Evolutionary conservation across 2,329 filamentous ascomycete species (phyloP), one percentile per base, ranked within the genome.

Genomic region (Claviceps fusiformis): DNA sequence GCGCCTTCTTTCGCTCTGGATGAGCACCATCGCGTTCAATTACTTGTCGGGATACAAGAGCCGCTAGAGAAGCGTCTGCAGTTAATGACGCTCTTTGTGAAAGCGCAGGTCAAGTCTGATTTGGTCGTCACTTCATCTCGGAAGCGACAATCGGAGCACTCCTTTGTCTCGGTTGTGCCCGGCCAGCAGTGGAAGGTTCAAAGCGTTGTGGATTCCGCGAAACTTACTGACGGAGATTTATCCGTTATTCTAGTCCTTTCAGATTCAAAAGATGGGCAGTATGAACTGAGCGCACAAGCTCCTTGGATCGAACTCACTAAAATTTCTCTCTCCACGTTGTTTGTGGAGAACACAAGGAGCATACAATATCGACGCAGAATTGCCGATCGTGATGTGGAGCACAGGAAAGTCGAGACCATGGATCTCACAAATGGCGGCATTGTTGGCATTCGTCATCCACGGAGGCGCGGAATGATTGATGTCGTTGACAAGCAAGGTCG

Each of bases 291-390:
- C 60, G 71, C 88, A 10, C 86, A 90, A 67, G 85, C 85, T 6
- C 86, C 86, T 0, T 91, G 87, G 87, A 83, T 84, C 56, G 78
- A 79, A 53, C 74, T 86, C 13, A 81, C 83, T n/a, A 82, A 81
- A 47, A 70, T 90, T n/a, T 72, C 77, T 0, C 69, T 89, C 2
- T 83, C 86, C 2, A 61, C 75, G 33, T 71, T 89, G 24, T 75
- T 76, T 57, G 67, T 82, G 27, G 77, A 83, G 55, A 81, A 86
- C 59, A 73, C 78, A 31, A 76, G 80, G 61, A 79, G 75, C 56
- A 70, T 87, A 43, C 80, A 81, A 54, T 80, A 79, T 58, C 69
- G 73, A 50, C 75, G 76, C 19, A 75, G 77, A 47, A 71, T 71
- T 55, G 67, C 76, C 19, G 76, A 77, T 54, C 75, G 79, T 44